phyloP scores from a whole-genome alignment of 306 rosid genomes.

The Vicia faba region DNA sequence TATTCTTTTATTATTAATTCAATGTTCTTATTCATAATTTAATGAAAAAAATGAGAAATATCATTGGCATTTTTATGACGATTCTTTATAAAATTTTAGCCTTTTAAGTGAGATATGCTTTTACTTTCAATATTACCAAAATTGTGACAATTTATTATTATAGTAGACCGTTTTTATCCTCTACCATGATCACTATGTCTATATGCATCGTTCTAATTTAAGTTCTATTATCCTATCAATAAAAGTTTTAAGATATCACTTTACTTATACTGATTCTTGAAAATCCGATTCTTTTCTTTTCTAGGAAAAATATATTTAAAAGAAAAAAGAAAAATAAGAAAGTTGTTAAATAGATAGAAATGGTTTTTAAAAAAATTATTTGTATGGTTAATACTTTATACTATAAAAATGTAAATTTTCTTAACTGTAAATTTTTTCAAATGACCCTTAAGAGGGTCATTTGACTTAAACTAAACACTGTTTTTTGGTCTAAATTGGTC shows the following conservation, averaged over 20 bases:
- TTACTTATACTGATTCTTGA: slow-evolving; percentile 1
- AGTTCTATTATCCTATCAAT: slow-evolving; percentile 30
- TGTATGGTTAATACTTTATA: slow-evolving; percentile 10
- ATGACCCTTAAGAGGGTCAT: neutral
- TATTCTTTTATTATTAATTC: neutral
- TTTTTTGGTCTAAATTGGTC: neutral
- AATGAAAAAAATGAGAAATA: neutral
- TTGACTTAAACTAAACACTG: slow-evolving; percentile 9
- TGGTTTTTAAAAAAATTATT: slow-evolving; percentile 15
- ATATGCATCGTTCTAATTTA: neutral
- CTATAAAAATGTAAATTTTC: neutral
- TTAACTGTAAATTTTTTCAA: too few relatives aligned
- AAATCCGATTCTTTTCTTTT: slow-evolving; percentile 34
- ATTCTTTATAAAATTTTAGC: slow-evolving; percentile 6
- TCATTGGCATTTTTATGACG: neutral
- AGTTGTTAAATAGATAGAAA: slow-evolving; percentile 4
- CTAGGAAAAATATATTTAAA: neutral
- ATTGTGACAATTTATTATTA: neutral
- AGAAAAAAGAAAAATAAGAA: slow-evolving; percentile 1
- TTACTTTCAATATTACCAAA: slow-evolving; percentile 18
- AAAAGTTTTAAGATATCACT: slow-evolving; percentile 29
- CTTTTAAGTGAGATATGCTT: slow-evolving; percentile 33
- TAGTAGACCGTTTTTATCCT: neutral
- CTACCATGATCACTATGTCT: slow-evolving; percentile 1
- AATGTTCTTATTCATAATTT: neutral